Conservation (phyloP, 2,329 filamentous ascomycete species). For the Talaromyces sp. region DNA sequence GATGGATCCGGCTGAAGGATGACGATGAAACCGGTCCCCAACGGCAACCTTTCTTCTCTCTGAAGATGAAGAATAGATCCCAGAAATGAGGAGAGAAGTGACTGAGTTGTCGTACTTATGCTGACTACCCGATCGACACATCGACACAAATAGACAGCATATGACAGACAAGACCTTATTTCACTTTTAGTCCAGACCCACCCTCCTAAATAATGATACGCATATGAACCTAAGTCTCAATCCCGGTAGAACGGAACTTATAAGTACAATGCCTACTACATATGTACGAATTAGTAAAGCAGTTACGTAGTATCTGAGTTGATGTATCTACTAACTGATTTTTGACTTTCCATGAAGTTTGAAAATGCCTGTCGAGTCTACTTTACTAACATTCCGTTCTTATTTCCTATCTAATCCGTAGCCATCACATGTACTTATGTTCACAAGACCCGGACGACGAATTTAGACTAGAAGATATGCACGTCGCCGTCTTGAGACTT, state of each 20-base stretch:
- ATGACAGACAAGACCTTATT: neutral
- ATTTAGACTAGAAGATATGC: neutral
- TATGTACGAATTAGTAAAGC: neutral
- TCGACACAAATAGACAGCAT: neutral
- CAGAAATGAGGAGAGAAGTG: neutral
- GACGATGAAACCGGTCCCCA: neutral
- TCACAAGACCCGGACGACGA: neutral
- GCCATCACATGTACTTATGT: neutral
- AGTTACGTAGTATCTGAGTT: neutral
- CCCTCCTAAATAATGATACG: neutral
- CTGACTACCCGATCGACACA: neutral
- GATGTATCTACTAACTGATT: neutral
- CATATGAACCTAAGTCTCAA: neutral
- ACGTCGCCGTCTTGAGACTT: slow-evolving; percentile 3
- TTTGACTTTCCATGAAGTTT: neutral
- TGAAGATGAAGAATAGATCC: neutral
- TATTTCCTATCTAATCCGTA: neutral
- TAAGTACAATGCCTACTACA: neutral
- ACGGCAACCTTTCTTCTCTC: too few species aligned
- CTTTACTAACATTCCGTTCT: neutral
- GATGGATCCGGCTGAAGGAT: neutral
- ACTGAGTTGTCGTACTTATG: neutral
- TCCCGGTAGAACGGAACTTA: slow-evolving; percentile 3
- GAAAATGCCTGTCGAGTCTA: neutral
- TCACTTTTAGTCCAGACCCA: neutral